Conservation (phyloP, 352 stramenopile species). For the Globisporangium carolinianum region DNA sequence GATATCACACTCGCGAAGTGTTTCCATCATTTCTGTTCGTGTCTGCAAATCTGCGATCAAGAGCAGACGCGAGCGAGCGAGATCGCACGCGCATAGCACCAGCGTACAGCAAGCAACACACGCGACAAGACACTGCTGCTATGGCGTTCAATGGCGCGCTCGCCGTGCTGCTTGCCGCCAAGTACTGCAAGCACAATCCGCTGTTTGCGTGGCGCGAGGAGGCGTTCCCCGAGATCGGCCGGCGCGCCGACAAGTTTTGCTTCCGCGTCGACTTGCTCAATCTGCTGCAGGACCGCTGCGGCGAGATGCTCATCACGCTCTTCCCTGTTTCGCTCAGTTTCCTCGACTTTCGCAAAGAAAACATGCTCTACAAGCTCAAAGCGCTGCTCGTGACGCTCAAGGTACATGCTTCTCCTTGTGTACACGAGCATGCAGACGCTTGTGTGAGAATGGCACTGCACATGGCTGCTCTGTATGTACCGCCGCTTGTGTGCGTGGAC, state of each 20-base stretch:
- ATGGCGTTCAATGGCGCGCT: slow-evolving; percentile 42
- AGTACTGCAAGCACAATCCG: slow-evolving; percentile 63
- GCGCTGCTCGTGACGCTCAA: slow-evolving; percentile 69
- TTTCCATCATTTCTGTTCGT: too few relatives aligned
- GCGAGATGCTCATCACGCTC: slow-evolving; percentile 55
- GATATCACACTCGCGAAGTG: too few relatives aligned
- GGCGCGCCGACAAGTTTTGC: slow-evolving; percentile 53
- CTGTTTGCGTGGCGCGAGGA: slow-evolving; percentile 71
- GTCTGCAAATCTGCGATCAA: too few relatives aligned
- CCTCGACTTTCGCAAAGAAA: slow-evolving; percentile 52
- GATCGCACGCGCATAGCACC: too few relatives aligned
- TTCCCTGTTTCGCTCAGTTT: slow-evolving; percentile 49
- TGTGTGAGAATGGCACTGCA: too few relatives aligned
- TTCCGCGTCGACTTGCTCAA: slow-evolving; percentile 72
- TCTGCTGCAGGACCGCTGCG: slow-evolving; percentile 40
- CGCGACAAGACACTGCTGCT: too few relatives aligned
- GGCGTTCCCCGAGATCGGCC: slow-evolving; percentile 46
- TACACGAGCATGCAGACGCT: background rate
- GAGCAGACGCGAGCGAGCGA: too few relatives aligned
- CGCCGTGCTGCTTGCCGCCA: slow-evolving; percentile 68
- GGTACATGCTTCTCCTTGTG: slow-evolving; percentile 11
- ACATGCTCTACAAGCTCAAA: slow-evolving; percentile 65
- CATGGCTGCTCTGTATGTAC: too few relatives aligned
- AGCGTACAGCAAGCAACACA: too few relatives aligned
- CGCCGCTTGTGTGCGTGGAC: too few relatives aligned